These are phyloP conservation scores for Sambucus nigra DNA, from an alignment of 129 eudicot genomes.

Conservation along the genomic window DNA sequence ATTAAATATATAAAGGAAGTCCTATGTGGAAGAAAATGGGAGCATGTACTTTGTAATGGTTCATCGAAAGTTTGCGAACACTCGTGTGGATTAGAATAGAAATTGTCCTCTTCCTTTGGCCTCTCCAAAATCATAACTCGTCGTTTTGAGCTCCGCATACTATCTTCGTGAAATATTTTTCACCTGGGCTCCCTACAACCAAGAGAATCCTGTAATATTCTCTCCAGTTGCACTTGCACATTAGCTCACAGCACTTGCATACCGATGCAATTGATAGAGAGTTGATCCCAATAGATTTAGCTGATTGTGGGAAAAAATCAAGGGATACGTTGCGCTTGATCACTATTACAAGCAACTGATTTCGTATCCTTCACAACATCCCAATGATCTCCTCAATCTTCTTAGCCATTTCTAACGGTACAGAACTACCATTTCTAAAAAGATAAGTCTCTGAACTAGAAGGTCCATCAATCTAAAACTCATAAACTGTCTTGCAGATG, in stretches of 20 bases:
- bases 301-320: constrained; percentile 87
- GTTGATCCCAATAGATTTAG: constrained; percentile 84
- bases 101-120: no score
- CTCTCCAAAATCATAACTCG: no score
- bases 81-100: no score
- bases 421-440: constrained; percentile 80
- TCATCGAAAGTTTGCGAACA: no score
- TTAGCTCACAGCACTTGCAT: constrained; percentile 88
- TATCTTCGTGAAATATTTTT: no score
- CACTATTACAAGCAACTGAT: constrained; percentile 70
- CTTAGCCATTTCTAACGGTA: constrained; percentile 74
- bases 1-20: no score
- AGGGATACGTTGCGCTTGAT: constrained; percentile 86
- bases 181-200: no score
- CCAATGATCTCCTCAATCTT: constrained; percentile 91
- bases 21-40: no score
- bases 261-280: constrained; percentile 74
- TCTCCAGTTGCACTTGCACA: constrained; percentile 96
- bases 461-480: constrained; percentile 98
- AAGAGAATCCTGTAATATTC: constrained; percentile 67
- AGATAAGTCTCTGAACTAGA: constrained; percentile 42
- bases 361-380: constrained; percentile 65
- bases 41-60: no score
- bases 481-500: constrained; percentile 92
- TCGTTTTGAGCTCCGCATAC: no score